Evolutionary conservation across 768 basidiomycete species (phyloP).

Genomic region (Tephrocybe sp.): DNA sequence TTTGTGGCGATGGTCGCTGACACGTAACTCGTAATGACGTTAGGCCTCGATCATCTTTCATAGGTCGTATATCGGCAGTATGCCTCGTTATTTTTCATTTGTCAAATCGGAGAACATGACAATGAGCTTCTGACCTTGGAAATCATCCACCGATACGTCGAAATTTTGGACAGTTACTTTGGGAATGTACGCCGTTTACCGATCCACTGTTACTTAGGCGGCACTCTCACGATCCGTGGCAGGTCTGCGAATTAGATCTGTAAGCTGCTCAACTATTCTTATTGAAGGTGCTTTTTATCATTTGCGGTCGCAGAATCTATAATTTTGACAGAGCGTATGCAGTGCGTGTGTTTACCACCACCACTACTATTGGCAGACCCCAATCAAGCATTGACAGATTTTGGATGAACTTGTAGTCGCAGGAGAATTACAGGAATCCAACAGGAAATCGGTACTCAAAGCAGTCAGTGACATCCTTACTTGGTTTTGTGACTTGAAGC

Average conservation of each 20-base stretch:
- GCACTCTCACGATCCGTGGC: constrained; percentile 48
- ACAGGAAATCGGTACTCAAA: constrained; percentile 62
- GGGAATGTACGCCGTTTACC: constrained; percentile 68
- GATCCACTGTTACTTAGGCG: constrained; percentile 29
- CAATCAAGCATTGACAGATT: constrained; percentile 44
- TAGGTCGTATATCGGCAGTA: constrained; percentile 86
- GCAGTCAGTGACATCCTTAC: constrained; percentile 18
- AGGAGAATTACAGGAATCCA: constrained; percentile 93
- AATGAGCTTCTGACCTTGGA: constrained; percentile 83
- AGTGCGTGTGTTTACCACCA: constrained; percentile 34
- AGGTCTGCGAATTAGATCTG: constrained; percentile 94
- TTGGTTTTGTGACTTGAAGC: background rate
- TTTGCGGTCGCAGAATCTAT: constrained; percentile 65
- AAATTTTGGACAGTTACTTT: constrained; percentile 77
- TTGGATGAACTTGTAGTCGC: constrained; percentile 92
- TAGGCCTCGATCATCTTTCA: background rate
- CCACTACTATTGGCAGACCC: background rate
- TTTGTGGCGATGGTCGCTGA: too few species aligned
- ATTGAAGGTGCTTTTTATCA: background rate
- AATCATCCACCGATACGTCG: constrained; percentile 81
- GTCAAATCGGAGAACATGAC: constrained; percentile 66
- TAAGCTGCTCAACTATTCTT: constrained; percentile 30
- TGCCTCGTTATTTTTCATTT: constrained; percentile 83
- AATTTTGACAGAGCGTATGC: constrained; percentile 97
- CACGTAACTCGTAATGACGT: background rate